Base-by-base conservation (phyloP, 2,329 filamentous ascomycete species). In the Elsinoe arachidis region DNA sequence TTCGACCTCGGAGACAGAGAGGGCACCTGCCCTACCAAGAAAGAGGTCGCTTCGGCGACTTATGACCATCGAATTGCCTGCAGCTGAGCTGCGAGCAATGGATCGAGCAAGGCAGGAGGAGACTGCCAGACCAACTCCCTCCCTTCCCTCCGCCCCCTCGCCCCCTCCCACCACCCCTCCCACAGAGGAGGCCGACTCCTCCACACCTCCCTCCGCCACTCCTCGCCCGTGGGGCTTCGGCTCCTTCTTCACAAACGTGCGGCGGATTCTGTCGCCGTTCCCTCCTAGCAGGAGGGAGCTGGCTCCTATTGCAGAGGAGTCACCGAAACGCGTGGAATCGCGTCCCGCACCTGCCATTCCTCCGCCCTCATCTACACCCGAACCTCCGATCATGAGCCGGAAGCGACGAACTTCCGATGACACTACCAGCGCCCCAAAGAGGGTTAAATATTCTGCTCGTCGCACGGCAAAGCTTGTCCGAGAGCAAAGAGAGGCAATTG, bases 31-130 rank as follows among this genome's bases (percentile, higher is more conserved):
- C 19, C 49, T 39, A 26, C 11, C 33, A 39, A 53, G 23, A 19
- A 53, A 53, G 49, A n/a, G 49, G 49, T 53, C 49, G 49, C 54
- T 56, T 56, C 54, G 54, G 26, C 54, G 54, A 37, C 43, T 47
- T 35, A 35, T 56, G 17, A 56, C 54, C 11, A 56, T 56, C 41
- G 54, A 56, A 34, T 26, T 56, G 26, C 54, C 54, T 6, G 49
- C 49, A 26, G 49, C 49, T 10, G 33, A 53, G 49, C 49, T 53
- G 26, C 26, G 33, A 34, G 33, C 26, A 17, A 51, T 34, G 26
- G 30, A 51, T 15, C 46, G n/a, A 51, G 39, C 23, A 38, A 43
- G 33, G 54, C 54, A 56, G 41, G 41, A 34, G 43, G 54, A 56
- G 39, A 38, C 54, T 46, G 30, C 54, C 39, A 49, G 38, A 56